A percentile compares a stretch with the other conserved stretches of the same genome.
Evolutionary conservation across 352 stramenopile species (phyloP).

Genomic region (Globisporangium nodosum): DNA sequence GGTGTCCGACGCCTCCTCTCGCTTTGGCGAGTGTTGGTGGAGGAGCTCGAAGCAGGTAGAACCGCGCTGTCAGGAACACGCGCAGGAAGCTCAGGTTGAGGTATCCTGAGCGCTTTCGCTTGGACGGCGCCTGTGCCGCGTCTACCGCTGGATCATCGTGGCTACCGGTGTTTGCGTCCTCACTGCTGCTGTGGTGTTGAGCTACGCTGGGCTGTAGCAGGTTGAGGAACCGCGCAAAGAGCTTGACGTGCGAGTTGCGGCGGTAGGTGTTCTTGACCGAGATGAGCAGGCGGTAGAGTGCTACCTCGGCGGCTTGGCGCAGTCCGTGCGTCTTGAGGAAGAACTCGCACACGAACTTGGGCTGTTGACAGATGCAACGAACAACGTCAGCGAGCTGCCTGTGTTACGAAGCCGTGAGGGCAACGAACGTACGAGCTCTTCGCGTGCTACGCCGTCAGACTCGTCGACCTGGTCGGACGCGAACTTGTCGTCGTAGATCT

Average conservation of each 20-base stretch:
- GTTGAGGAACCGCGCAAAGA: conserved; percentile 67
- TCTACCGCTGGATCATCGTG: not conserved
- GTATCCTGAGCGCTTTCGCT: conserved; percentile 23
- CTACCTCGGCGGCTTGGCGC: conserved; percentile 58
- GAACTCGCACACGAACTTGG: conserved; percentile 64
- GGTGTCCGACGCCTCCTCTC: conserved; percentile 8
- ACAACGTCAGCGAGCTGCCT: not conserved
- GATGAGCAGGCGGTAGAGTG: conserved; percentile 62
- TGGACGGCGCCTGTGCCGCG: conserved; percentile 4
- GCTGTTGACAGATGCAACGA: conserved; percentile 15
- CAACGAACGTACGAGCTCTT: conserved; percentile 33
- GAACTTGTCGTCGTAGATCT: conserved; percentile 79
- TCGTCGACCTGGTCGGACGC: conserved; percentile 49
- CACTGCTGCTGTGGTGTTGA: conserved; percentile 1
- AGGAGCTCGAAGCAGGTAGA: conserved; percentile 27
- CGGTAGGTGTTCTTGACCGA: conserved; percentile 56
- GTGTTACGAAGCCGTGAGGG: not conserved
- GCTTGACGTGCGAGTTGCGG: conserved; percentile 40
- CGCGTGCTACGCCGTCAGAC: conserved; percentile 48
- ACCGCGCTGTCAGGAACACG: conserved; percentile 53
- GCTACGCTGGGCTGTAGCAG: conserved; percentile 19
- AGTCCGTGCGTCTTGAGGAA: conserved; percentile 66
- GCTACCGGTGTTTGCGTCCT: not conserved
- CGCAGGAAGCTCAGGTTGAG: conserved; percentile 60
- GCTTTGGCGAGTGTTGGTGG: conserved; percentile 12